Conservation (phyloP, 208 protist species). For the Borovskyia barvae region DNA sequence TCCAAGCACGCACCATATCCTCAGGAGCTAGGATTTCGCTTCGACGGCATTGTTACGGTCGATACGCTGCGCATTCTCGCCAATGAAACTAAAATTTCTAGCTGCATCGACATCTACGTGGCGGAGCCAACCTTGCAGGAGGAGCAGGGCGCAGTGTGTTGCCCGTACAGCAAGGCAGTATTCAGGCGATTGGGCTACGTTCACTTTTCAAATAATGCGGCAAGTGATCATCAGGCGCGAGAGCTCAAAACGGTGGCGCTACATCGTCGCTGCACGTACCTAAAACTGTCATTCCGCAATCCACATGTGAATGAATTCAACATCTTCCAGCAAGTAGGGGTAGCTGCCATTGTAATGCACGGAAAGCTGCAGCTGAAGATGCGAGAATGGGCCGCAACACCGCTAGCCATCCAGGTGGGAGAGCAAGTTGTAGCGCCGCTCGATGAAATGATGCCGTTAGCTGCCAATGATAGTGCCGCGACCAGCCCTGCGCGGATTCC, state of each 20-base stretch:
- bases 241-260: constrained; percentile 92
- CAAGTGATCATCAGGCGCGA: constrained; percentile 51
- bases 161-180: constrained; percentile 43
- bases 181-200: constrained; percentile 84
- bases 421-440: constrained; percentile 54
- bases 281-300: constrained; percentile 80
- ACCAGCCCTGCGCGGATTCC: constrained; percentile 1
- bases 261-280: constrained; percentile 57
- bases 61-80: constrained; percentile 72
- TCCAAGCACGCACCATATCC: constrained; percentile 77
- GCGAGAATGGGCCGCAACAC: constrained; percentile 25
- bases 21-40: constrained; percentile 87
- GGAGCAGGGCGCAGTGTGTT: constrained; percentile 44
- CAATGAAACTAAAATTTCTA: constrained; percentile 86
- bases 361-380: constrained; percentile 50
- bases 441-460: constrained; percentile 77
- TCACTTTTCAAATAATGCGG: constrained; percentile 60
- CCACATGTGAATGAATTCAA: constrained; percentile 83
- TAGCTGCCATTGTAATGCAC: constrained; percentile 76
- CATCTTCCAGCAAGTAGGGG: constrained; percentile 83
- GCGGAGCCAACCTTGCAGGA: constrained; percentile 51
- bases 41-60: constrained; percentile 78
- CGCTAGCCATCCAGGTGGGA: constrained; percentile 43
- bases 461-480: constrained; percentile 26
- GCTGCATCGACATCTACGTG: constrained; percentile 79